These are phyloP conservation scores for California macrophylla DNA, from an alignment of 441 rosid genomes.

Conservation along the genomic window DNA sequence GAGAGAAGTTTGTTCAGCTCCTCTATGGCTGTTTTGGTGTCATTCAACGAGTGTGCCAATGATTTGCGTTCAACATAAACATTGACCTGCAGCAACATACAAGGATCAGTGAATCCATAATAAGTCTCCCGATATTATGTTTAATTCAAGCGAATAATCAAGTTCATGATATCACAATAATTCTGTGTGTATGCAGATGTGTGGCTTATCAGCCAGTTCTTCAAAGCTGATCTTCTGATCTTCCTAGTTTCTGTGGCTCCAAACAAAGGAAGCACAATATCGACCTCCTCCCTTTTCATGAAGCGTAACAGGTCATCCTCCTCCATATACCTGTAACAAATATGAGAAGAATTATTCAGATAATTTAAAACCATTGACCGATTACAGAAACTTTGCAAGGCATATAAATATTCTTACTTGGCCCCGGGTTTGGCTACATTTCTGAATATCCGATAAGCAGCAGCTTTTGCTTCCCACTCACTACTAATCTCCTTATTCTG, in stretches of 20 bases:
- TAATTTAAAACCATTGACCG: not conserved
- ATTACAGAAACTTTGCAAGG: too few relatives aligned
- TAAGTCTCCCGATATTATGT: too few relatives aligned
- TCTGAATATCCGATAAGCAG: slow-evolving; percentile 53
- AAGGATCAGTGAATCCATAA: too few relatives aligned
- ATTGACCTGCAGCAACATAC: too few relatives aligned
- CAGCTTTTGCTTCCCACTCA: slow-evolving; percentile 71
- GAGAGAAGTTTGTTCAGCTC: not conserved
- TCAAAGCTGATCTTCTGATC: slow-evolving; percentile 44
- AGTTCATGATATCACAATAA: too few relatives aligned
- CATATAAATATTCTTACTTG: slow-evolving; percentile 32
- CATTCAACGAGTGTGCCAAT: too few relatives aligned
- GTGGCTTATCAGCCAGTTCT: slow-evolving; percentile 71
- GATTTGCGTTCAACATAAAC: too few relatives aligned
- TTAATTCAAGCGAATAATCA: too few relatives aligned
- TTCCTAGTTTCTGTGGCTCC: slow-evolving; percentile 45
- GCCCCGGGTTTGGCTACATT: slow-evolving; percentile 34
- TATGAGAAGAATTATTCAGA: not conserved
- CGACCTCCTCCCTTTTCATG: slow-evolving; percentile 80
- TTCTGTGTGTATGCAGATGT: too few relatives aligned
- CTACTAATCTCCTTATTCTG: slow-evolving; percentile 58
- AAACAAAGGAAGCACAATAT: slow-evolving; percentile 50
- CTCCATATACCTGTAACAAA: slow-evolving; percentile 41
- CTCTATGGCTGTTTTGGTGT: too few relatives aligned
- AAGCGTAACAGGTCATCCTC: slow-evolving; percentile 61